Conservation (phyloP, 225 moss, liverwort and hornwort genomes). For the Pleurozium schreberi region DNA sequence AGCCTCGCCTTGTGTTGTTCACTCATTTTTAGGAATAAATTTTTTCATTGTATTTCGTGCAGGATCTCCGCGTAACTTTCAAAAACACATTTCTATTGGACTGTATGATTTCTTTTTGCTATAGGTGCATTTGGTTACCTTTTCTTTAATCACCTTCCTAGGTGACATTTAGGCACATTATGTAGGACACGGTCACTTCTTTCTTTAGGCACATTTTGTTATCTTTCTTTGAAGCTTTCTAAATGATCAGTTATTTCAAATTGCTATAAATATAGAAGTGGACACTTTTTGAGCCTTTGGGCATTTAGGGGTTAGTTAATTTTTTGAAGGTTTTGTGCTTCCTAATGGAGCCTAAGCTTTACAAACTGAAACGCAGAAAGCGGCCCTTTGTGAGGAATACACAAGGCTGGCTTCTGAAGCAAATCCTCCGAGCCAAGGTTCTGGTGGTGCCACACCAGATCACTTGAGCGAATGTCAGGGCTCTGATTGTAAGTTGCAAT, state of each 20-base stretch:
- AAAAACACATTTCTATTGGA: background rate
- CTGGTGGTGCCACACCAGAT: background rate
- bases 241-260: too few species aligned
- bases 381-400: slow-evolving; percentile 8
- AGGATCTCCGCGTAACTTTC: slow-evolving; percentile 7
- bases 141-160: background rate
- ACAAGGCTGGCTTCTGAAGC: slow-evolving; percentile 1
- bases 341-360: background rate
- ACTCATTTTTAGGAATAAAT: background rate
- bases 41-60: background rate
- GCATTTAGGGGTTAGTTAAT: background rate
- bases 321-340: background rate
- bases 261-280: background rate
- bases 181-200: background rate
- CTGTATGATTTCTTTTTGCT: background rate
- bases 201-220: background rate
- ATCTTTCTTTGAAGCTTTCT: background rate
- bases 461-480: background rate
- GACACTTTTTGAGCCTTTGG: background rate
- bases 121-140: background rate
- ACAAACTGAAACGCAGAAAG: slow-evolving; percentile 9
- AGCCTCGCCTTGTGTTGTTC: background rate
- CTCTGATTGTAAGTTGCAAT: slow-evolving; percentile 4
- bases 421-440: background rate
- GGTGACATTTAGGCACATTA: too few species aligned